A percentile compares a stretch with the other conserved stretches of the same genome.
phyloP scores from a whole-genome alignment of 306 rosid species.

The Glycyrrhiza uralensis region DNA sequence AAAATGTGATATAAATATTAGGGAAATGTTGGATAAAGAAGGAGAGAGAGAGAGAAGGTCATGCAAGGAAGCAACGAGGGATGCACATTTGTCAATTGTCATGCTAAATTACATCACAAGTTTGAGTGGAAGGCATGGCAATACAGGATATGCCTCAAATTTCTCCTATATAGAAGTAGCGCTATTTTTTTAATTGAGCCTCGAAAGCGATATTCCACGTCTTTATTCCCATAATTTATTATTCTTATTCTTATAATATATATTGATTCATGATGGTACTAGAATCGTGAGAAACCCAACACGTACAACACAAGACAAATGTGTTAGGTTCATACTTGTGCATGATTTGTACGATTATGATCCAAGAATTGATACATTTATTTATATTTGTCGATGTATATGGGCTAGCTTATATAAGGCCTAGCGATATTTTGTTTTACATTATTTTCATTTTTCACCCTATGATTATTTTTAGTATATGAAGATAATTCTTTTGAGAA shows the following conservation, averaged over 20 bases:
- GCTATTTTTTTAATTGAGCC: neutral
- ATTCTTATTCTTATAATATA: neutral
- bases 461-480: too few species aligned
- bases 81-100: conserved; percentile 33
- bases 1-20: too few species aligned
- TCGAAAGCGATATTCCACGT: conserved; percentile 33
- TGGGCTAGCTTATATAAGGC: neutral
- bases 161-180: conserved; percentile 38
- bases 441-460: too few species aligned
- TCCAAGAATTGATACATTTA: neutral
- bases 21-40: neutral
- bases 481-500: too few species aligned
- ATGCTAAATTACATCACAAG: neutral
- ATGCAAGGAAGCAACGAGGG: neutral
- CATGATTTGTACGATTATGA: neutral
- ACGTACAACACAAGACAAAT: too few species aligned
- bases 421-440: too few species aligned
- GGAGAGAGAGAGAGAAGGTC: neutral
- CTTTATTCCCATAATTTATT: neutral
- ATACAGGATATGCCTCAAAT: conserved; percentile 33
- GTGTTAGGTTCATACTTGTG: conserved; percentile 15
- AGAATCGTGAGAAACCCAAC: neutral
- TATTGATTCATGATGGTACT: neutral
- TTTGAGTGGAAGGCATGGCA: conserved; percentile 25
- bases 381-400: neutral